Conservation (phyloP, 140 eudicot genomes). For the Anethum foeniculum region DNA sequence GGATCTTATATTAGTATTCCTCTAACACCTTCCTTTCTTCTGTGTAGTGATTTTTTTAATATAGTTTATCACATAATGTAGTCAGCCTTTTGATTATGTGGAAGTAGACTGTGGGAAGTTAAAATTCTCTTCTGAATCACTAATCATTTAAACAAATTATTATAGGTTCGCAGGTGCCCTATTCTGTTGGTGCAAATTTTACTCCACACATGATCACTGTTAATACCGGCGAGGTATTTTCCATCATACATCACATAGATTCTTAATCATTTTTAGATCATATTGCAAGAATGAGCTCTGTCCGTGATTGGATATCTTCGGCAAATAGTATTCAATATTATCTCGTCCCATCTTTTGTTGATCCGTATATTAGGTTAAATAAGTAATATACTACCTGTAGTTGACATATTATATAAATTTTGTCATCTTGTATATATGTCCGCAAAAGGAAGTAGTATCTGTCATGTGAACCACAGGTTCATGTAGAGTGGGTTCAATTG, state of each 20-base stretch:
- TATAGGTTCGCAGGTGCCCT: conserved; percentile 17
- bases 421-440: background rate
- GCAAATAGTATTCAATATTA: background rate
- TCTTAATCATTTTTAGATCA: background rate
- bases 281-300: background rate
- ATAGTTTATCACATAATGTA: background rate
- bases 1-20: too few relatives aligned
- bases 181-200: conserved; percentile 50
- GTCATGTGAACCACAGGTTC: background rate
- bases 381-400: background rate
- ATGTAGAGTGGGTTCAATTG: background rate
- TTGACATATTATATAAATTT: background rate
- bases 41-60: background rate
- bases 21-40: background rate
- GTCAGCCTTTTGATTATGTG: background rate
- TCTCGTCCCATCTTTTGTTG: background rate
- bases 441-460: background rate
- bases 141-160: background rate
- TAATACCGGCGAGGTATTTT: conserved; percentile 79
- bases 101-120: background rate
- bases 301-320: background rate
- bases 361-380: background rate
- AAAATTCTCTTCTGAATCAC: background rate
- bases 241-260: background rate
- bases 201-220: conserved; percentile 82